Percentiles rank a stretch among this genome's conserved stretches.
Evolutionary conservation across 2,329 filamentous ascomycete species (phyloP).

Genomic region (Elsinoe batatas): DNA sequence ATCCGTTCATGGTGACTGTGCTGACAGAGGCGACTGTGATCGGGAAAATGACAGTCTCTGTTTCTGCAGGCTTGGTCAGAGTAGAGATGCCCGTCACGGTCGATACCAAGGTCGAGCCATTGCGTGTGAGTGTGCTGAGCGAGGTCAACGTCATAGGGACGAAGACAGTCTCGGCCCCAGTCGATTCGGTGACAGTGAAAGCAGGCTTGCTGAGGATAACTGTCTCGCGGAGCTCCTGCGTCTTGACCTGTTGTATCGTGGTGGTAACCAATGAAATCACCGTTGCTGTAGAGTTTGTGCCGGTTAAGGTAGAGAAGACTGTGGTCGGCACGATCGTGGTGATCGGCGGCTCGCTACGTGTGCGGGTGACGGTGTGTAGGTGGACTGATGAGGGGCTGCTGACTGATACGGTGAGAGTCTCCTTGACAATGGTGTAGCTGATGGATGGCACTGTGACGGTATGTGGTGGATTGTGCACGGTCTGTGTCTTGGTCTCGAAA

Average conservation of each 20-base stretch:
- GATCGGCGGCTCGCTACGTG: neutral
- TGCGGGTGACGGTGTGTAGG: neutral
- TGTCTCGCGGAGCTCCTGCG: neutral
- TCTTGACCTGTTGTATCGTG: neutral
- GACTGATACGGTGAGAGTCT: no score
- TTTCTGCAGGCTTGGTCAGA: neutral
- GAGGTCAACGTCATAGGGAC: neutral
- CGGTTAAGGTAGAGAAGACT: neutral
- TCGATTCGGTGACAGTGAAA: neutral
- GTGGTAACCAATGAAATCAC: neutral
- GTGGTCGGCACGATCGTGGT: conserved; percentile 7
- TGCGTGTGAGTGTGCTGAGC: neutral
- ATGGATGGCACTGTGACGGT: no score
- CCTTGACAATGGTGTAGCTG: no score
- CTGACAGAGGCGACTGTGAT: neutral
- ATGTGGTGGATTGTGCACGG: neutral
- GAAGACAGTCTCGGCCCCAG: neutral
- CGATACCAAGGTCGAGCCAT: neutral
- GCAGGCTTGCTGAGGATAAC: neutral
- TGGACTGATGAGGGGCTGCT: neutral
- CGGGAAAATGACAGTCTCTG: neutral
- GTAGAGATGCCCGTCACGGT: neutral
- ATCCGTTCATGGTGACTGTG: neutral
- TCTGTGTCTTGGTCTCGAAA: neutral
- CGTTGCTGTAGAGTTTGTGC: neutral